Base-by-base conservation (phyloP, 2,329 filamentous ascomycete genomes). In the Neofusicoccum cordaticola region DNA sequence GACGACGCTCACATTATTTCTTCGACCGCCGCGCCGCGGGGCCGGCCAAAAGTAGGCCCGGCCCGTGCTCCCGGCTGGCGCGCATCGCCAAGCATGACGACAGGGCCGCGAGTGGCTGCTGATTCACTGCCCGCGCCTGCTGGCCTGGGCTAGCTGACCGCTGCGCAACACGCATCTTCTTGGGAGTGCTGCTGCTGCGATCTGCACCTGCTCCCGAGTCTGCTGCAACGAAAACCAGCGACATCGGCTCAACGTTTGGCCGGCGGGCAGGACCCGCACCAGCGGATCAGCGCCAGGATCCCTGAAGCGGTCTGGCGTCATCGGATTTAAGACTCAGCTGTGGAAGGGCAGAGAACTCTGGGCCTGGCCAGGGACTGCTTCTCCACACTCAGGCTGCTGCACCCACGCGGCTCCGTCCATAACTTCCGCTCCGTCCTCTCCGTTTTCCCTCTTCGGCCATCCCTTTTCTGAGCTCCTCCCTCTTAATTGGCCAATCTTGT, bases 261-360 rank as follows among this genome's bases (percentile, higher is more conserved):
- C 39, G 51, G 19, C 13, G 19, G 39, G 22, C 39, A 22, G 15
- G 44, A 45, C 22, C 7, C 35, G 37, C 27, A 37, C 53, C 34
- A 57, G n/a, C 39, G 15, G 56, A 60, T 60, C n/a, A 4, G 27
- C 56, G n/a, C 56, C 44, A 13, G 56, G 56, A 11, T 60, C 61
- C 60, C 37, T 34, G 48, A 63, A 63, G 61, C 47, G 61, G 61
- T 17, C 48, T 63, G 61, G 61, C 61, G 61, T 63, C 61, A 63
- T 37, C 47, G 60, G 45, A 51, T n/a, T 58, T 47, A 34, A 34
- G 39, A 22, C 34, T 35, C 50, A 53, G 17, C 56, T 47, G 42
- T 60, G 22, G 56, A 60, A 60, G 56, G 42, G 7, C 56, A 60
- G 42, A 58, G 56, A 60, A 60, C 41, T 45, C 56, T 5, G 27